A percentile compares a stretch with the other conserved stretches of the same genome.
These are phyloP conservation scores for Globisporangium middletonii DNA, from an alignment of 352 stramenopile species.

Conservation along the genomic window DNA sequence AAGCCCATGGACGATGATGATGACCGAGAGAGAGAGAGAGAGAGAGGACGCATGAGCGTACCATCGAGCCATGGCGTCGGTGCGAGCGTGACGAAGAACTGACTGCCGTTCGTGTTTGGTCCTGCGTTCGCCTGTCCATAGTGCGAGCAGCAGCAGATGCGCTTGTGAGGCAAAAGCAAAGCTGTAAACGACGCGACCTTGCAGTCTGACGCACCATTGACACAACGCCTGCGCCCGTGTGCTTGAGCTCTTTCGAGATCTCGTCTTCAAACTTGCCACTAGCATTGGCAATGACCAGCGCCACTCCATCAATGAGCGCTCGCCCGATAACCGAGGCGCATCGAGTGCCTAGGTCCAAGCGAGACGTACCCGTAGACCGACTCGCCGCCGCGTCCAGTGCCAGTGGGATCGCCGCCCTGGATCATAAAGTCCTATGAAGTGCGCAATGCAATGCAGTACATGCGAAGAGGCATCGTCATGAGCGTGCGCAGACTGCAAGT, in stretches of 20 bases:
- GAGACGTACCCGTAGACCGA: slow-evolving; percentile 83
- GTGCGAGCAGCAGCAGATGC: neutral
- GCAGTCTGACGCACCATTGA: slow-evolving; percentile 52
- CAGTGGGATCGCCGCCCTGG: slow-evolving; percentile 93
- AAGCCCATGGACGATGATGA: neutral
- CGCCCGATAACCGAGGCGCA: neutral
- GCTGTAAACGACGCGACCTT: no score
- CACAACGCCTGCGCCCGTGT: slow-evolving; percentile 90
- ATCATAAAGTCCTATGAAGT: slow-evolving; percentile 91
- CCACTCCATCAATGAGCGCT: neutral
- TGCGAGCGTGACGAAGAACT: slow-evolving; percentile 94
- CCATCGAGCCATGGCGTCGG: slow-evolving; percentile 93
- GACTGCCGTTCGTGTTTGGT: slow-evolving; percentile 89
- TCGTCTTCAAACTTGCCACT: slow-evolving; percentile 94
- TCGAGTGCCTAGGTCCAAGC: neutral
- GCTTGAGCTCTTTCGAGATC: slow-evolving; percentile 90
- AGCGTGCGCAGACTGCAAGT: neutral
- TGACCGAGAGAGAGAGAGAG: neutral
- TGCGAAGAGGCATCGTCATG: neutral
- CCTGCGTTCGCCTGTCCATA: slow-evolving; percentile 77
- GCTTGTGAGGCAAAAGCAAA: neutral
- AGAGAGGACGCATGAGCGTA: slow-evolving; percentile 11
- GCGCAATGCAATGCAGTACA: neutral
- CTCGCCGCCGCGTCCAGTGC: slow-evolving; percentile 89
- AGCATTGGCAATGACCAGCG: neutral